phyloP scores from a whole-genome alignment of 352 stramenopile genomes.

The Phytophthora crassamura region DNA sequence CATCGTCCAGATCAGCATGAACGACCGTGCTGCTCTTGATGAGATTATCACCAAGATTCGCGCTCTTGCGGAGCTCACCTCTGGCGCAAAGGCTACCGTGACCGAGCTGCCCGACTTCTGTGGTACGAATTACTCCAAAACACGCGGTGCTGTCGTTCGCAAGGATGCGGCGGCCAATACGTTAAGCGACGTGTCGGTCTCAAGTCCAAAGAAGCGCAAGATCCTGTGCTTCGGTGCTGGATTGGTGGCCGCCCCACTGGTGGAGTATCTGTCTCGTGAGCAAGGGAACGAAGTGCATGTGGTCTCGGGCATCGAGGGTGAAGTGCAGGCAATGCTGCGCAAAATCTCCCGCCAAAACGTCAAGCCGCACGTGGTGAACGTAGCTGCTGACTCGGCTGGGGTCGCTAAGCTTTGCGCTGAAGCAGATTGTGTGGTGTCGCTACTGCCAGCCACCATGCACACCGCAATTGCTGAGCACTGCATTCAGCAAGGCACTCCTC shows the following conservation, averaged over 20 bases:
- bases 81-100: constrained; percentile 86
- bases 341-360: constrained; percentile 74
- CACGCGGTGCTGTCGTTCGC: constrained; percentile 40
- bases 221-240: constrained; percentile 90
- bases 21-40: constrained; percentile 76
- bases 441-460: constrained; percentile 96
- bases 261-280: constrained; percentile 87
- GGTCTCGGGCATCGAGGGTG: constrained; percentile 75
- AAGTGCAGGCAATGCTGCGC: constrained; percentile 71
- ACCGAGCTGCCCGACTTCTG: constrained; percentile 84
- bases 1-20: constrained; percentile 88
- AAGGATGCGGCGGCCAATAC: constrained; percentile 67
- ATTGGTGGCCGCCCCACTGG: constrained; percentile 82
- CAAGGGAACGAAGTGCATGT: constrained; percentile 73
- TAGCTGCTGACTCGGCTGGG: constrained; percentile 48
- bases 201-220: constrained; percentile 73
- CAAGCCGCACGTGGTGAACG: constrained; percentile 83
- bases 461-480: constrained; percentile 88
- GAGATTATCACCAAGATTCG: constrained; percentile 89
- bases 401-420: constrained; percentile 75
- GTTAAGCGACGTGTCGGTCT: constrained; percentile 49
- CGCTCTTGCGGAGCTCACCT: constrained; percentile 82
- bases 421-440: constrained; percentile 94
- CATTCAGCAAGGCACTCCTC: constrained; percentile 83
- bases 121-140: constrained; percentile 79